Base-by-base conservation (phyloP, 805 yeast species). In the Metschnikowia henanensis region DNA sequence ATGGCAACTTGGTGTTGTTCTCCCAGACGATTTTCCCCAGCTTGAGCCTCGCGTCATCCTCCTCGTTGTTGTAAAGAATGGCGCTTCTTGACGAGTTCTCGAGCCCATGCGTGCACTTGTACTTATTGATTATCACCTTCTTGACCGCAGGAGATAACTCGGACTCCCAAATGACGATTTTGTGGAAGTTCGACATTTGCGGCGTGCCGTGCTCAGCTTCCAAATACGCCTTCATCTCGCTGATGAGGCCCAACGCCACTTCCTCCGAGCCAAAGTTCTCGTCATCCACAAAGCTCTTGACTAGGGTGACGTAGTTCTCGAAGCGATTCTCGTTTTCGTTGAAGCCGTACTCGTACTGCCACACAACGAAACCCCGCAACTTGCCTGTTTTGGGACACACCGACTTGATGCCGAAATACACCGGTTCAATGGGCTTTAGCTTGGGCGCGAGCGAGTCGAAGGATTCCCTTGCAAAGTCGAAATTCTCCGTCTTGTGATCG, bases 61-160 rank as follows among this genome's bases (percentile, higher is more conserved):
- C 43, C 4, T 43, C 49, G 34, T 58, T 54, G 43, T 59, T 53
- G 41, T 65, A 53, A 36, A 61, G 55, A 9, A 66, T 49, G 13
- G 75, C 75, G 39, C 73, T 62, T 30, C 65, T 47, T 4, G 74
- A 68, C 4, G 60, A 37, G 43, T 71, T 71, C 30, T 63, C 69
- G 13, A 57, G 37, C 3, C 65, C 64, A n/a, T 37, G 44, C 29
- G 51, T 53, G 28, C 58, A 47, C 13, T 46, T 37, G 45, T 39
- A 55, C 16, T 47, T 35, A 3, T 49, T 38, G 6, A 52, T 39
- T 36, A 66, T 41, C 30, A 43, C 45, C n/a, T 45, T 15, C n/a
- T 45, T 38, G 18, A 57, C 49, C 1, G 41, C 19, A 7, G 49
- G 41, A 16, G 56, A 38, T 20, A 64, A 36, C 49, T 72, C 71